These are phyloP conservation scores for Aspergillus puulaauensis DNA, from an alignment of 2,329 filamentous ascomycete genomes.

Conservation along the genomic window DNA sequence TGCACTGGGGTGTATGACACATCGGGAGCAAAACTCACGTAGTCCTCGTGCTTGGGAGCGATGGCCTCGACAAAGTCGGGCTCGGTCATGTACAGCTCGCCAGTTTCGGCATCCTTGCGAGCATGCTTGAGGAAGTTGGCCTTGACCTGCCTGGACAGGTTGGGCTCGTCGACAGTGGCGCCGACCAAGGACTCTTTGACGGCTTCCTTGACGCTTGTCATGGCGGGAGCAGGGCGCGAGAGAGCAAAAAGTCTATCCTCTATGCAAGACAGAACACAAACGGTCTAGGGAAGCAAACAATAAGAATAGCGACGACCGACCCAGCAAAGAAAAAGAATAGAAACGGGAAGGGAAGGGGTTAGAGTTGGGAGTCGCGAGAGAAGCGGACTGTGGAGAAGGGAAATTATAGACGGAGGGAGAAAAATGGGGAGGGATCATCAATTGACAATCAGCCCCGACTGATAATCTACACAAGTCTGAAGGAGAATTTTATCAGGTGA, in stretches of 20 bases:
- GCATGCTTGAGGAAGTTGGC: slow-evolving; percentile 76
- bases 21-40: slow-evolving; percentile 61
- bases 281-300: slow-evolving; percentile 2
- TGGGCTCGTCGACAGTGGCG: slow-evolving; percentile 49
- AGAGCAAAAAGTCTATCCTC: slow-evolving; percentile 8
- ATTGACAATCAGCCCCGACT: slow-evolving; percentile 2
- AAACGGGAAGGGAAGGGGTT: slow-evolving; percentile 19
- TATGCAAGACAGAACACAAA: slow-evolving; percentile 4
- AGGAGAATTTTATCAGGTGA: background rate
- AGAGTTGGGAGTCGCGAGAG: slow-evolving; percentile 12
- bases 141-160: slow-evolving; percentile 73
- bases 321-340: background rate
- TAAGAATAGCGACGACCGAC: slow-evolving; percentile 11
- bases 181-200: slow-evolving; percentile 82
- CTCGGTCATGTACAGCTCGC: slow-evolving; percentile 75
- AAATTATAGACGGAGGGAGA: slow-evolving; percentile 12
- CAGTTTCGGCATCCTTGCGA: slow-evolving; percentile 69
- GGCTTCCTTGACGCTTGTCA: slow-evolving; percentile 61
- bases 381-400: slow-evolving; percentile 18
- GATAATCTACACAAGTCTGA: background rate
- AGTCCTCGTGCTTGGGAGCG: slow-evolving; percentile 83
- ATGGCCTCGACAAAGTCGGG: slow-evolving; percentile 91
- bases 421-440: slow-evolving; percentile 17
- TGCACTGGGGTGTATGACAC: slow-evolving; percentile 12
- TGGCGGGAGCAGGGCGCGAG: slow-evolving; percentile 21